Evolutionary conservation across 345 rosid genomes (phyloP).

Genomic region (Citrus australasica): DNA sequence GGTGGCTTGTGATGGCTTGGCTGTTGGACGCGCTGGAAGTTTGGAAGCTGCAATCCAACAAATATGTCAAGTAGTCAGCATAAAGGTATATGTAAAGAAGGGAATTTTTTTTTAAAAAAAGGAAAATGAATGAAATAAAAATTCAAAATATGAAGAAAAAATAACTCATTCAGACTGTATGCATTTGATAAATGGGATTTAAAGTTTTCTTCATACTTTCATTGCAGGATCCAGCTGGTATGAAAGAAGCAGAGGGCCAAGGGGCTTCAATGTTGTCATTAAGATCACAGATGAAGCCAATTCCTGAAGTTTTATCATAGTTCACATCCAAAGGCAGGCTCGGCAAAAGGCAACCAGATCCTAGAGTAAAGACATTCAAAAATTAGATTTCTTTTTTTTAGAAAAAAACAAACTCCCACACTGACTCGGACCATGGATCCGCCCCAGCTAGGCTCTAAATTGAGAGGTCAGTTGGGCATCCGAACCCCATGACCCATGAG

Average conservation of each 20-base stretch:
- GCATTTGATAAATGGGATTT: background rate
- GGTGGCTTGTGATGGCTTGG: conserved; percentile 35
- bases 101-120: background rate
- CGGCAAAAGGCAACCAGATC: conserved; percentile 58
- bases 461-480: too few species aligned
- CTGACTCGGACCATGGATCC: too few species aligned
- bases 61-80: background rate
- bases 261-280: conserved; percentile 60
- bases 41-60: conserved; percentile 38
- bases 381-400: background rate
- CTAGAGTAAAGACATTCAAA: conserved; percentile 15
- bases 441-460: too few species aligned
- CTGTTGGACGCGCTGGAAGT: conserved; percentile 53
- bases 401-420: too few species aligned
- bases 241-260: conserved; percentile 41
- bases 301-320: conserved; percentile 39
- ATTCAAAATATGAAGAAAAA: background rate
- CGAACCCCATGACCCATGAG: too few species aligned
- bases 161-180: background rate
- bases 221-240: conserved; percentile 42
- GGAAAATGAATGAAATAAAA: background rate
- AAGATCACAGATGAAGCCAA: conserved; percentile 61
- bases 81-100: background rate
- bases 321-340: conserved; percentile 61
- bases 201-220: conserved; percentile 33